Base-by-base conservation (phyloP, 306 rosid species). In the Vigna angularis region DNA sequence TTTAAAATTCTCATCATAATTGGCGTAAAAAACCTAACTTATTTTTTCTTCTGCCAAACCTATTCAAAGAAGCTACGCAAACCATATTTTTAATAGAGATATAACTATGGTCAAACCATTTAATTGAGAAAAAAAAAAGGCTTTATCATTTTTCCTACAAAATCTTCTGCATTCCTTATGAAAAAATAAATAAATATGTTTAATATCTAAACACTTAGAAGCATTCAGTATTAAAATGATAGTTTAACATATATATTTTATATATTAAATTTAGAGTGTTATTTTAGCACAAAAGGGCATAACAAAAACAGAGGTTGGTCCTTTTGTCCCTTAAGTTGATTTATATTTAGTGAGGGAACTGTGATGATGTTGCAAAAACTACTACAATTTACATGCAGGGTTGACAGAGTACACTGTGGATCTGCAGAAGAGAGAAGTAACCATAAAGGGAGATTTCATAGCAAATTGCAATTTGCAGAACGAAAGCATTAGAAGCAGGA, bases 371-470 rank as follows among this genome's bases (percentile, higher is more conserved):
- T 34, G 17, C 74, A 42, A 75, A 24, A 82, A 75, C 20, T 24
- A 14, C 1, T 5, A 36, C 8, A 6, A 6, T 36, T 57, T 66
- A 49, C 22, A 66, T 83, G 83, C 81, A 83, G 83, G 86, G 50
- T 79, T 79, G 69, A 83, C 73, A 26, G 86, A 83, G 76, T 83
- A 67, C 80, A 83, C 76, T 66, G 58, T 83, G 67, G 86, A 83
- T 72, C 76, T 77, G 75, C 0, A 26, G 30, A 83, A 77, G 71
- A 42, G 78, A 40, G 83, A 83, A 83, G 86, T 83, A 61, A 73
- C 73, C 10, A 4, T 83, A 17, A 83, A 83, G 81, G 86, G 86
- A 45, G 74, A 74, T 68, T 83, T 83, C 83, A 51, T 24, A 24
- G 50, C 76, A 57, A 58, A 26, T 5, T 49, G 45, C 76, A 50